Conservation (phyloP, 176 grass and related monocot genomes). For the Aegilops bicornis region DNA sequence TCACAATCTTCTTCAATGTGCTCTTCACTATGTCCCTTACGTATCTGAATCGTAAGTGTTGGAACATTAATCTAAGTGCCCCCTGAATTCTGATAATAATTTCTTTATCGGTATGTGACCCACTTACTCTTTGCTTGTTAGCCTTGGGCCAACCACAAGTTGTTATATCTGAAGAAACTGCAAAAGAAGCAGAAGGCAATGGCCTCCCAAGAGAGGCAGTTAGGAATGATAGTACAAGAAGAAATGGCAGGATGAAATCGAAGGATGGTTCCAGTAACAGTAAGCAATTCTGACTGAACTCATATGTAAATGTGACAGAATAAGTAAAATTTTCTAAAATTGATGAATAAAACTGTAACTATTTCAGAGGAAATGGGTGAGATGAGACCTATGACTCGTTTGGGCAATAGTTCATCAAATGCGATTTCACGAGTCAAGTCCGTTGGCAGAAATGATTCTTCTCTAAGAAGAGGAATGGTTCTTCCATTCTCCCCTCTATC, state of each 20-base stretch:
- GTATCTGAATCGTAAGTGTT: slow-evolving; percentile 85
- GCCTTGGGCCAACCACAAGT: slow-evolving; percentile 93
- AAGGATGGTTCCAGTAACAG: slow-evolving; percentile 48
- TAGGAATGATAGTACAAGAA: slow-evolving; percentile 41
- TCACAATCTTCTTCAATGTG: slow-evolving; percentile 94
- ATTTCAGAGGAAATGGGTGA: slow-evolving; percentile 78
- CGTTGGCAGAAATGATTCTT: slow-evolving; percentile 35
- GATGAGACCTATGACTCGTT: slow-evolving; percentile 34
- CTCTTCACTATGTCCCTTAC: slow-evolving; percentile 86
- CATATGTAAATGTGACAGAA: not conserved
- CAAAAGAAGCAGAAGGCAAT: slow-evolving; percentile 60
- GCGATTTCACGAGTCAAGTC: slow-evolving; percentile 55
- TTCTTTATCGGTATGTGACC: slow-evolving; percentile 18
- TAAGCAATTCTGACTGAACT: slow-evolving; percentile 30
- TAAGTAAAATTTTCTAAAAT: slow-evolving; percentile 9
- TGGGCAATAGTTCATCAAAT: slow-evolving; percentile 55
- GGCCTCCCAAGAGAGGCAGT: slow-evolving; percentile 24
- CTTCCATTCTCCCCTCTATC: slow-evolving; percentile 73
- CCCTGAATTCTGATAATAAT: not conserved
- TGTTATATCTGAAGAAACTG: slow-evolving; percentile 97
- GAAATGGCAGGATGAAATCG: slow-evolving; percentile 25
- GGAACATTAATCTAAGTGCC: not conserved
- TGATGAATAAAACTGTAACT: slow-evolving; percentile 20
- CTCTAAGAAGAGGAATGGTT: slow-evolving; percentile 50
- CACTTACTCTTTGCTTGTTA: slow-evolving; percentile 30